These are phyloP conservation scores for Emmonsia crescens DNA, from an alignment of 2,329 filamentous ascomycete species.

Conservation along the genomic window DNA sequence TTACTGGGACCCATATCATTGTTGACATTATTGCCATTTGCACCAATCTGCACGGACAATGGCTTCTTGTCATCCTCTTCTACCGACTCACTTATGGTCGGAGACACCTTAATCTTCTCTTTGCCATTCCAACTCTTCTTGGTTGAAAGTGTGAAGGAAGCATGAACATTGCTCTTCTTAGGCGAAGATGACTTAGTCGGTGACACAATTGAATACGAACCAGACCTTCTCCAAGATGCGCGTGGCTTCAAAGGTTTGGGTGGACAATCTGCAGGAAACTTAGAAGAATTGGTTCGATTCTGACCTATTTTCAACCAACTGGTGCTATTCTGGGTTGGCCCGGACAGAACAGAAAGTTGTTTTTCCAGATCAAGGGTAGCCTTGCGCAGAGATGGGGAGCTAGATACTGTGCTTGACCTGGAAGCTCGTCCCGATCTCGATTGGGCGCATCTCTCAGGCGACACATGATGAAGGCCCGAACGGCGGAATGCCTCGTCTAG, in stretches of 20 bases:
- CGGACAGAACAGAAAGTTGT: conserved; percentile 20
- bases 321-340: neutral
- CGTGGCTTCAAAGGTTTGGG: neutral
- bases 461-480: conserved; percentile 6
- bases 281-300: neutral
- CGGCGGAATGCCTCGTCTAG: conserved; percentile 19
- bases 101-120: neutral
- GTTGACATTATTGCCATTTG: neutral
- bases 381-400: conserved; percentile 16
- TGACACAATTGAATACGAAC: neutral
- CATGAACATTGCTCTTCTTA: neutral
- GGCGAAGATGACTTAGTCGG: neutral
- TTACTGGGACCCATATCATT: neutral
- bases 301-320: neutral
- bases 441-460: neutral
- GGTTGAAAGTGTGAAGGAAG: neutral
- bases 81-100: neutral
- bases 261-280: neutral
- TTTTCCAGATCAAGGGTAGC: conserved; percentile 29
- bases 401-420: neutral
- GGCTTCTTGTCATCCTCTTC: neutral
- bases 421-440: neutral
- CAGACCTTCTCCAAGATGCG: neutral
- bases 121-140: conserved; percentile 1
- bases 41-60: neutral